Base-by-base conservation (phyloP, 768 basidiomycete genomes). In the Hortiboletus flavorubellus region DNA sequence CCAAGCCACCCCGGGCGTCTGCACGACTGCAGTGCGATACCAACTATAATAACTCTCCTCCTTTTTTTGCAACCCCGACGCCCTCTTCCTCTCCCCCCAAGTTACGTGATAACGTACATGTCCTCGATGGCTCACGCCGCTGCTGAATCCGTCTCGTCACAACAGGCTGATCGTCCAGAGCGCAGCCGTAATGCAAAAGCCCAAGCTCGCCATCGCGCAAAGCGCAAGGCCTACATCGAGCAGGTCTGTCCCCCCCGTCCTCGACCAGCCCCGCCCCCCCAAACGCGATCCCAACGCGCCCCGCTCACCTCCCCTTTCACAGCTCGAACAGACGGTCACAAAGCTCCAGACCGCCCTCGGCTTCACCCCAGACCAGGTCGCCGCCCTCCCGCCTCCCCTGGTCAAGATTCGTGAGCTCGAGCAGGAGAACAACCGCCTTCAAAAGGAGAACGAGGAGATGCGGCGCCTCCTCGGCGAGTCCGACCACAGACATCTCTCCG, bases 201-300 rank as follows among this genome's bases (percentile, higher is more conserved):
- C 10, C 91, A 93, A 75, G 91, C 91, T 35, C 78, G 91, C 64
- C 91, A 93, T 78, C 84, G 91, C 57, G 91, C 91, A 69, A 93
- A 93, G 72, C 81, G 91, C 73, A 93, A 93, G 76, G 91, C 91
- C 11, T 93, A 93, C 77, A 92, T 93, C 67, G 90, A 93, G 62
- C 89, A 91, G 80, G 91, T 90, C 45, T 42, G 46, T 49, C 21
- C 8, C 30, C 34, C 51, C 48, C 16, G 43, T 30, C 45, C 7
- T 56, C 56, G 35, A 40, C 40, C 41, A 58, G 11, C 58, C 54
- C 59, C 56, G 49, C 53, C 48, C 46, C 48, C 46, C 2, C 11
- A 21, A 23, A 54, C 64, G 49, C 54, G 53, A 26, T 11, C 29
- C 7, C 15, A 37, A 35, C 68, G 52, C 55, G 55, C 60, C 44